Evolutionary conservation across 345 rosid genomes (phyloP).

Genomic region (Crucihimalaya himalaica): DNA sequence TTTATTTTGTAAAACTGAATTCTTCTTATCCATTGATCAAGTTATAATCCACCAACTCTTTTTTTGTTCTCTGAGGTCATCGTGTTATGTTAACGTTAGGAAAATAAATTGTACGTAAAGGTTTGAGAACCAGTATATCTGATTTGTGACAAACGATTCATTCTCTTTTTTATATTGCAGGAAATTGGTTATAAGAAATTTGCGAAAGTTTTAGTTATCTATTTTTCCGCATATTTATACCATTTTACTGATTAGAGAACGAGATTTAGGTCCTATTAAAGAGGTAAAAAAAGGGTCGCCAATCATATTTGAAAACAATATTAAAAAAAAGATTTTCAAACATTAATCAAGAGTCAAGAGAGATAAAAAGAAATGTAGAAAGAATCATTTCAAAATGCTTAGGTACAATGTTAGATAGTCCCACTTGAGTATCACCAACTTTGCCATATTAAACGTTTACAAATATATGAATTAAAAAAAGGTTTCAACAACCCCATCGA

Average conservation of each 20-base stretch:
- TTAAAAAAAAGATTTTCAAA: background rate
- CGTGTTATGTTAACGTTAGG: background rate
- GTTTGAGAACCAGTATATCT: background rate
- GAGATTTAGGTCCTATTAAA: background rate
- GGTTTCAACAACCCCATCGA: slow-evolving; percentile 41
- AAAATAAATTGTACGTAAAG: background rate
- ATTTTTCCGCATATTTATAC: background rate
- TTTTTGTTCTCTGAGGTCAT: background rate
- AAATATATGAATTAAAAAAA: slow-evolving; percentile 24
- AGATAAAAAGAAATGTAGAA: slow-evolving; percentile 36
- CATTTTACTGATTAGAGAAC: background rate
- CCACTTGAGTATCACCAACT: slow-evolving; percentile 43
- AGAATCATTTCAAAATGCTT: slow-evolving; percentile 39
- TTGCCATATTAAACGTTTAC: slow-evolving; percentile 29
- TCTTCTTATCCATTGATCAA: background rate
- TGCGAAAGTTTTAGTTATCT: background rate
- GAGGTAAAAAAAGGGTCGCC: slow-evolving; percentile 9
- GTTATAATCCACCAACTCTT: background rate
- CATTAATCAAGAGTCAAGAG: slow-evolving; percentile 8
- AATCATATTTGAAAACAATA: slow-evolving; percentile 24
- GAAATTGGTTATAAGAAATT: background rate
- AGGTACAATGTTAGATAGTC: slow-evolving; percentile 40
- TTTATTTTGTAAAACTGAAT: background rate
- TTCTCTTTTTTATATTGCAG: background rate
- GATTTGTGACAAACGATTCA: background rate